These are phyloP conservation scores for Corynespora cassiicola DNA, from an alignment of 2,329 filamentous ascomycete species.

Conservation along the genomic window DNA sequence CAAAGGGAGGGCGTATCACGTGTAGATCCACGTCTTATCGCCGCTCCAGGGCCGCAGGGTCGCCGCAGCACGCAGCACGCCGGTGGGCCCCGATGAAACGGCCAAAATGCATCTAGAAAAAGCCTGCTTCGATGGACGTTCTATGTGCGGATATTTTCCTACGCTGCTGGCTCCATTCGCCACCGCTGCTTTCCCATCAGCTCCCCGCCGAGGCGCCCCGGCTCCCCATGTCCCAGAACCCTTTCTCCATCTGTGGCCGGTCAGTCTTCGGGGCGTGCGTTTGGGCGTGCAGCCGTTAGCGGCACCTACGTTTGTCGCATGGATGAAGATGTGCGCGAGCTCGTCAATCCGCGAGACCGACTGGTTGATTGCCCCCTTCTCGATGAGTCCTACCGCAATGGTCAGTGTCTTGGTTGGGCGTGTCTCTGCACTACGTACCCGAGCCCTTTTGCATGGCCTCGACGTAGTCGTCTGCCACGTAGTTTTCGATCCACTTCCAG, in stretches of 20 bases:
- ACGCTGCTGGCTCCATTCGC: conserved; percentile 1
- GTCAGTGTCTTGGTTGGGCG: no score
- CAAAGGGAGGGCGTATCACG: conserved; percentile 10
- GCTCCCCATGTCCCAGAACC: conserved; percentile 76
- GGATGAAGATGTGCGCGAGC: conserved; percentile 81
- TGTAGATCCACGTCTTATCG: conserved; percentile 3
- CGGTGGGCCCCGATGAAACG: neutral
- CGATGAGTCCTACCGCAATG: conserved; percentile 68
- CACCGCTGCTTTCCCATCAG: neutral
- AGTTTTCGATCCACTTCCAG: conserved; percentile 92
- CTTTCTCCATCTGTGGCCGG: conserved; percentile 68
- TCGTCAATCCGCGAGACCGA: conserved; percentile 80
- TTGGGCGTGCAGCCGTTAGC: no score
- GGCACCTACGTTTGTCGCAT: conserved; percentile 76
- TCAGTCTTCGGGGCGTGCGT: conserved; percentile 16
- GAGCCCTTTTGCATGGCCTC: conserved; percentile 74
- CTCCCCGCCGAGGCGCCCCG: conserved; percentile 5
- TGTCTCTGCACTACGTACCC: conserved; percentile 57
- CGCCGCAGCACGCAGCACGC: neutral
- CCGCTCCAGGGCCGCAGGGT: no score
- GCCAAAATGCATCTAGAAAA: no score
- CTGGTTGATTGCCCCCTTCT: conserved; percentile 75
- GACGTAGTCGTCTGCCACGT: conserved; percentile 79
- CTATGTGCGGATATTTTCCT: no score
- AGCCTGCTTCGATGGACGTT: no score